phyloP scores from a whole-genome alignment of 352 stramenopile species.

The Globisporangium parvum region DNA sequence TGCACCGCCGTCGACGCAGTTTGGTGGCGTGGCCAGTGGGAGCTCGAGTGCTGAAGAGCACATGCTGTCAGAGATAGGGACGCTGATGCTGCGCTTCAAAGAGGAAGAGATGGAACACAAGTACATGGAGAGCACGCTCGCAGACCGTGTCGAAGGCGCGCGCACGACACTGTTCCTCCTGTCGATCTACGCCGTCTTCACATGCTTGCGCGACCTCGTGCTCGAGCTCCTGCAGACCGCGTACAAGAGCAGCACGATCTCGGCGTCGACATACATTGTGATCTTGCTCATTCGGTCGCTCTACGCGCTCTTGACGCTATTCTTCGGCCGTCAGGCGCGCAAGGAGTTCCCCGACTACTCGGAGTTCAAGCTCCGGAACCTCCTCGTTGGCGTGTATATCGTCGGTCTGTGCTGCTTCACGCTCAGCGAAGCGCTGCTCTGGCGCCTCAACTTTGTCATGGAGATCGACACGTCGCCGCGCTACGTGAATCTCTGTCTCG shows the following conservation, averaged over 20 bases:
- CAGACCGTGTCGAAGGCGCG: slow-evolving; percentile 55
- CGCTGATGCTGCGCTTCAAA: slow-evolving; percentile 55
- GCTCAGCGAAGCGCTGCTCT: slow-evolving; percentile 39
- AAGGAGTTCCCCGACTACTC: slow-evolving; percentile 51
- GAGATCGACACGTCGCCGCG: slow-evolving; percentile 54
- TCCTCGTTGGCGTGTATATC: slow-evolving; percentile 54
- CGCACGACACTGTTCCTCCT: slow-evolving; percentile 52
- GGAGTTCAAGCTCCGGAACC: slow-evolving; percentile 54
- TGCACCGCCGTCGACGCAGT: slow-evolving; percentile 30
- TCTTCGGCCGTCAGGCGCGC: slow-evolving; percentile 27
- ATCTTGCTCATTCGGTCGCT: slow-evolving; percentile 34
- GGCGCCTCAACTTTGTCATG: slow-evolving; percentile 49
- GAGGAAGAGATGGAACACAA: slow-evolving; percentile 69
- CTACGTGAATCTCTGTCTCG: slow-evolving; percentile 77
- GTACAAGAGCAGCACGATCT: slow-evolving; percentile 12
- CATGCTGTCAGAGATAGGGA: slow-evolving; percentile 62
- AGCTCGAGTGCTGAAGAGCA: slow-evolving; percentile 45
- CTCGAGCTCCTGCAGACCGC: slow-evolving; percentile 36
- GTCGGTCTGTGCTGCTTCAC: slow-evolving; percentile 52
- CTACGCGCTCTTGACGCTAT: slow-evolving; percentile 20
- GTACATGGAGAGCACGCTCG: slow-evolving; percentile 61
- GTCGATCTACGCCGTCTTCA: slow-evolving; percentile 56
- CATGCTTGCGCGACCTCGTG: slow-evolving; percentile 52
- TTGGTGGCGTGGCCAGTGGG: slow-evolving; percentile 12
- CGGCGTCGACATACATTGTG: slow-evolving; percentile 31